Evolutionary conservation across 2,329 filamentous ascomycete genomes (phyloP), one percentile per base, ranked within the genome.

Genomic region (Claviceps arundinis): DNA sequence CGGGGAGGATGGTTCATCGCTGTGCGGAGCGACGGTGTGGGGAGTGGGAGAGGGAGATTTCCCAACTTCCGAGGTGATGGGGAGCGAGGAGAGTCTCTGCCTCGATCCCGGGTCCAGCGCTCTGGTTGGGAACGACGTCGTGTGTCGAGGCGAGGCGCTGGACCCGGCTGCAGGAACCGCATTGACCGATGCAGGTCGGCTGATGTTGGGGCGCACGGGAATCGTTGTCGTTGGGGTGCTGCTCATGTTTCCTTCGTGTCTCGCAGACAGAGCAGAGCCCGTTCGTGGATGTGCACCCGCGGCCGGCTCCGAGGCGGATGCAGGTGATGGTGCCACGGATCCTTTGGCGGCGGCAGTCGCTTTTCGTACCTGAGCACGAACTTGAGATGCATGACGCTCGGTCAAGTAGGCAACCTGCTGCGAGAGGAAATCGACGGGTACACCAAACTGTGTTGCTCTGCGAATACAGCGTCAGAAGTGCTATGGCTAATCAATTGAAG

Each of bases 391-490:
- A 70, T 97, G 89, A 50, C 87, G 78, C 65, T 97, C 90, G 63
- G 93, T 95, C 5, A 97, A 79, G 79, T 89, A 95, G 66, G 89
- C 89, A 56, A 89, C 89, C 68, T 98, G 89, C 64, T 95, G 88
- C 16, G 96, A 79, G 37, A 98, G 77, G 62, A 97, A 97, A 42
- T 89, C 78, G 53, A 94, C 81, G 26, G 87, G 85, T 19, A 96
- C 91, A 56, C 90, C 79, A 68, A 96, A 95, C 46, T 80, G 76
- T 50, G 78, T 74, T 47, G 87, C 88, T 63, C 85, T 85, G 59
- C 19, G 47, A 43, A 13, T 8, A 17, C 4, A n/a, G 45, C 54
- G 64, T 54, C 40, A 55, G 53, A 24, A 55, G 53, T 17, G 38
- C 14, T 14, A 16, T 17, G 30, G 8, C 16, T 5, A 34, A 34